Evolutionary conservation across 2,329 filamentous ascomycete genomes (phyloP).

Genomic region (Colletotrichum lupini): DNA sequence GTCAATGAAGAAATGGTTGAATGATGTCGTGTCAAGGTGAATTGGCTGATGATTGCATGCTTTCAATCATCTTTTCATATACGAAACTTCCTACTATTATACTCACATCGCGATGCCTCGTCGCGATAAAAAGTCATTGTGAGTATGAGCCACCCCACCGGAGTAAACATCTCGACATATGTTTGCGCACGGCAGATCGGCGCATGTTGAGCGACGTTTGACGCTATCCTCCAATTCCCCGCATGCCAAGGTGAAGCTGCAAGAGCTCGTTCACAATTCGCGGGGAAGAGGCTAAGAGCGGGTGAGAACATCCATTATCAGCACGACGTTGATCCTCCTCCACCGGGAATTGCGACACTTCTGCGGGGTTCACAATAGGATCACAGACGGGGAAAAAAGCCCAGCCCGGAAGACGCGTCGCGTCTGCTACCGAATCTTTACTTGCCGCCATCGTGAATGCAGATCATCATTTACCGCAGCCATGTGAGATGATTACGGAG

Average conservation of each 20-base stretch:
- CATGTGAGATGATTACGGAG: too few species aligned
- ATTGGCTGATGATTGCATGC: background rate
- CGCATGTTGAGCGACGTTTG: background rate
- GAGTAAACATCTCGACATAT: background rate
- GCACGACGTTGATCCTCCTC: background rate
- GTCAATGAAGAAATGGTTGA: too few species aligned
- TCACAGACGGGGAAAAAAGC: too few species aligned
- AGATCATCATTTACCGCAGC: too few species aligned
- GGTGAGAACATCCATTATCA: background rate
- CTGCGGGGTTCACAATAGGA: background rate
- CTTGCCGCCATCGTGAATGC: too few species aligned
- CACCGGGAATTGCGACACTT: background rate
- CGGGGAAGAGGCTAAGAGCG: background rate
- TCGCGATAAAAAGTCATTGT: background rate
- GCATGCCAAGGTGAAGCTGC: background rate
- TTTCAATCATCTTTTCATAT: background rate
- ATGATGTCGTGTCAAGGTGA: background rate
- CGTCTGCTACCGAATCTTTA: background rate
- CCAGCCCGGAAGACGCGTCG: background rate
- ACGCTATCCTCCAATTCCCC: background rate
- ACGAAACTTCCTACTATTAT: background rate
- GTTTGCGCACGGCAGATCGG: too few species aligned
- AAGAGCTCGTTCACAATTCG: background rate
- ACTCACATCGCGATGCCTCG: background rate
- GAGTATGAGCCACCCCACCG: background rate